These are phyloP conservation scores for Microthlaspi erraticum DNA, from an alignment of 345 rosid species.

Conservation along the genomic window DNA sequence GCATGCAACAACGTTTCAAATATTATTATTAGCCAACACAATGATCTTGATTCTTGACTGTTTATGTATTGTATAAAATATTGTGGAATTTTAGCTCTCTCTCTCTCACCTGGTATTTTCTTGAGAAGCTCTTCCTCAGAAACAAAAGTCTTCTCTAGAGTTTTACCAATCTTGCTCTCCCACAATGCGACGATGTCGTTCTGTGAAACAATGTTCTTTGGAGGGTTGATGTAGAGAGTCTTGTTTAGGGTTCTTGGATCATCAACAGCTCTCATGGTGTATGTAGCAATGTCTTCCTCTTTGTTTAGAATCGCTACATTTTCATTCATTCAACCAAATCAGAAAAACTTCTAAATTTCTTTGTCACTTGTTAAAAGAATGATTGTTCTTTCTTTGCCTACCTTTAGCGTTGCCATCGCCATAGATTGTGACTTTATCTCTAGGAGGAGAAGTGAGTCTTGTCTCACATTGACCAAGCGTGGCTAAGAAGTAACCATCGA, in stretches of 20 bases:
- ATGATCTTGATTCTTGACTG: too few relatives aligned
- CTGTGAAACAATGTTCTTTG: slow-evolving; percentile 56
- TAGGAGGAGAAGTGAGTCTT: slow-evolving; percentile 57
- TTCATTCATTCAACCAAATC: slow-evolving; percentile 16
- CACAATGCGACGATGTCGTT: slow-evolving; percentile 63
- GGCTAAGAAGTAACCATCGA: slow-evolving; percentile 61
- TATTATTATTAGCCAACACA: slow-evolving; percentile 7
- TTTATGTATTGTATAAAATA: too few relatives aligned
- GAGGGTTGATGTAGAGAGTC: slow-evolving; percentile 57
- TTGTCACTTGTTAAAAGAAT: background rate
- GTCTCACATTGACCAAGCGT: slow-evolving; percentile 56
- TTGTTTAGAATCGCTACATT: slow-evolving; percentile 45
- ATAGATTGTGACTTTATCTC: slow-evolving; percentile 57
- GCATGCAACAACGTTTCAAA: slow-evolving; percentile 32
- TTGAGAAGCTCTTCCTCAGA: slow-evolving; percentile 61
- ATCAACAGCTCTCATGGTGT: slow-evolving; percentile 59
- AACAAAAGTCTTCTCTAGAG: slow-evolving; percentile 55
- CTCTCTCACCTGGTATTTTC: slow-evolving; percentile 32
- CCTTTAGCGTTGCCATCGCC: slow-evolving; percentile 76
- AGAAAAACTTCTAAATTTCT: background rate
- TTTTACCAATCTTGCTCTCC: slow-evolving; percentile 74
- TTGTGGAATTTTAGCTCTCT: background rate
- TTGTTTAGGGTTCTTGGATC: slow-evolving; percentile 69
- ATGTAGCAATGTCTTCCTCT: slow-evolving; percentile 63
- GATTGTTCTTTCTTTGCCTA: slow-evolving; percentile 23